Evolutionary conservation across 2,329 filamentous ascomycete species (phyloP), one percentile per base, ranked within the genome.

Genomic region (Colletotrichum navitas): DNA sequence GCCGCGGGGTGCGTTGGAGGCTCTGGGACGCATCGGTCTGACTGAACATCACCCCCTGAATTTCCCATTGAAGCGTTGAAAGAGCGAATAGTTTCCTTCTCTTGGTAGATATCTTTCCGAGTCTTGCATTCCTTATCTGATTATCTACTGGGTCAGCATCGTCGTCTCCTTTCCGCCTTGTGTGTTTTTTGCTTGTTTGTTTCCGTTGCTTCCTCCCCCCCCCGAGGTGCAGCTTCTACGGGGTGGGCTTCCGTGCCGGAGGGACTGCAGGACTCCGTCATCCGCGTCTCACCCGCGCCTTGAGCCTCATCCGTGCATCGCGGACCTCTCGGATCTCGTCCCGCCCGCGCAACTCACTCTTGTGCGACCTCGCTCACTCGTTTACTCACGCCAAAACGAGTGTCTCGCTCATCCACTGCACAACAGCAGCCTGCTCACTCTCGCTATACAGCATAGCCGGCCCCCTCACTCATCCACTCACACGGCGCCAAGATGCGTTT

Each of bases 401-500:
- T 34, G 34, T 34, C 49, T 14, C 3, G 21, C 24, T 60, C 41
- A 61, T 26, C 29, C 29, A 29, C 29, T 29, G 29, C 29, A 29
- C 29, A 29, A 29, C 29, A 29, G 4, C 29, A n/a, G n/a, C n/a
- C n/a, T n/a, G n/a, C n/a, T 11, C 58, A 41, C 60, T 26, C 2
- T 67, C 47, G 55, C 39, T 21, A 18, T 16, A 18, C 29, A 47
- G 41, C n/a, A 47, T 10, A 18, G 12, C 14, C 34, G 11, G 29
- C 11, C 34, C 21, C 16, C 34, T 41, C 10, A 32, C 41, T 21
- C 26, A 16, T 6, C 39, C 49, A 16, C 62, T n/a, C 63, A 16
- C 26, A 16, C 36, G 29, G 32, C 64, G 52, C n/a, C 58, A 54
- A 63, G 21, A 71, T 71, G 68, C 68, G 68, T 5, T 68, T 71